Conservation (phyloP, 176 grass and related monocot genomes). For the Lolium multiflorum region DNA sequence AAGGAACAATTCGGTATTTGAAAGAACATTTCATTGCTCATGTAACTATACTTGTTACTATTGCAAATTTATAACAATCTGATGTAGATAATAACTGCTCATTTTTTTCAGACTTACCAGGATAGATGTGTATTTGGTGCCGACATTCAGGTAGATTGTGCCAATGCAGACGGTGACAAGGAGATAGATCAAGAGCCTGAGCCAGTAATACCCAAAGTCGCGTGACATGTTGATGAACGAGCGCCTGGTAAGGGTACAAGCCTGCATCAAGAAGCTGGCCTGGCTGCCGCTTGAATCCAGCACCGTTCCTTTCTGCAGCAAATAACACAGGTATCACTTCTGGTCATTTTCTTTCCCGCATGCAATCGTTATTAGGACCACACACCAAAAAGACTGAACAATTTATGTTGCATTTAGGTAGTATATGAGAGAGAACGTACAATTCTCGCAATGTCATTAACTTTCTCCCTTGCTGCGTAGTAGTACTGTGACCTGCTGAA, state of each 20-base stretch:
- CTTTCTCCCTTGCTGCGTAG: constrained; percentile 77
- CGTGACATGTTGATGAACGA: constrained; percentile 98
- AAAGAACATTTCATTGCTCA: neutral
- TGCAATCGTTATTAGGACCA: neutral
- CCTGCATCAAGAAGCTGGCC: constrained; percentile 96
- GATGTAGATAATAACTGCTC: neutral
- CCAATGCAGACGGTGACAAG: constrained; percentile 96
- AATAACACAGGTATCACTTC: constrained; percentile 20
- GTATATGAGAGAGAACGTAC: constrained; percentile 53
- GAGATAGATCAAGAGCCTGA: constrained; percentile 91
- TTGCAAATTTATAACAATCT: neutral
- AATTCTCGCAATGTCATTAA: constrained; percentile 84
- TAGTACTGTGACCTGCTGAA: constrained; percentile 75
- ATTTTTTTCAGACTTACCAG: constrained; percentile 56
- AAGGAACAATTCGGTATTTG: neutral
- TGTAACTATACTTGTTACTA: constrained; percentile 3
- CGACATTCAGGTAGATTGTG: constrained; percentile 93
- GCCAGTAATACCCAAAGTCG: constrained; percentile 99
- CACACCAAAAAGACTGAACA: neutral
- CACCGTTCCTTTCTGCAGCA: constrained; percentile 84
- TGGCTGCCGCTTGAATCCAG: constrained; percentile 89
- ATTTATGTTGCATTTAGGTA: constrained; percentile 5
- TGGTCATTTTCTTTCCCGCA: constrained; percentile 8
- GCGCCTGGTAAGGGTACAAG: constrained; percentile 80
- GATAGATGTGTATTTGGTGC: constrained; percentile 90